A percentile compares a stretch with the other conserved stretches of the same genome.
These are phyloP conservation scores for Calophaca sinica DNA, from an alignment of 306 rosid species.

Conservation along the genomic window DNA sequence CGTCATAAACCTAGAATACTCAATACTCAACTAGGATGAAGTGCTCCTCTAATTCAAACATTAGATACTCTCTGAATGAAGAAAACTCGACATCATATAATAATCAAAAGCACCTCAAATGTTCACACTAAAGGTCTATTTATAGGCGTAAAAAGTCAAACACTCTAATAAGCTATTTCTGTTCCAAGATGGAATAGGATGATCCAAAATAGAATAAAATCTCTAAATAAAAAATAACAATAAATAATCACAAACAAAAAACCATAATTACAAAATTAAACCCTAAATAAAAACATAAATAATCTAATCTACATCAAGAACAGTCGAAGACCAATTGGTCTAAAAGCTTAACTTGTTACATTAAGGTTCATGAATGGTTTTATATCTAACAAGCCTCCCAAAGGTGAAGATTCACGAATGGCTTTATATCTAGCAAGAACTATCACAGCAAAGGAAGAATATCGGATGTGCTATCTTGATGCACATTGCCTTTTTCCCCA, in stretches of 20 bases:
- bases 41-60: slow-evolving; percentile 13
- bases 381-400: not conserved
- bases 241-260: not conserved
- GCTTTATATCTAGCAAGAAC: slow-evolving; percentile 29
- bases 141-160: slow-evolving; percentile 22
- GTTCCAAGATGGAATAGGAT: not conserved
- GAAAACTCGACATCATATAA: not conserved
- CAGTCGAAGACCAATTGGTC: not conserved
- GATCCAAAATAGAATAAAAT: slow-evolving; percentile 35
- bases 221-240: not conserved
- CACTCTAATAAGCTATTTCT: slow-evolving; percentile 3
- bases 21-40: not conserved
- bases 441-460: slow-evolving; percentile 9
- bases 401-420: slow-evolving; percentile 7
- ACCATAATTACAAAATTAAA: not conserved
- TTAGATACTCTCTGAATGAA: slow-evolving; percentile 17
- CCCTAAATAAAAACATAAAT: slow-evolving; percentile 4
- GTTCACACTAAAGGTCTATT: not conserved
- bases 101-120: slow-evolving; percentile 22
- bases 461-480: slow-evolving; percentile 7
- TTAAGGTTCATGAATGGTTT: not conserved
- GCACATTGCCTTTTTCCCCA: not conserved
- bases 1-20: slow-evolving; percentile 1
- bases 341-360: slow-evolving; percentile 16
- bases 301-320: slow-evolving; percentile 15